These are phyloP conservation scores for Trichoderma koningiopsis DNA, from an alignment of 2,329 filamentous ascomycete genomes.

Conservation along the genomic window DNA sequence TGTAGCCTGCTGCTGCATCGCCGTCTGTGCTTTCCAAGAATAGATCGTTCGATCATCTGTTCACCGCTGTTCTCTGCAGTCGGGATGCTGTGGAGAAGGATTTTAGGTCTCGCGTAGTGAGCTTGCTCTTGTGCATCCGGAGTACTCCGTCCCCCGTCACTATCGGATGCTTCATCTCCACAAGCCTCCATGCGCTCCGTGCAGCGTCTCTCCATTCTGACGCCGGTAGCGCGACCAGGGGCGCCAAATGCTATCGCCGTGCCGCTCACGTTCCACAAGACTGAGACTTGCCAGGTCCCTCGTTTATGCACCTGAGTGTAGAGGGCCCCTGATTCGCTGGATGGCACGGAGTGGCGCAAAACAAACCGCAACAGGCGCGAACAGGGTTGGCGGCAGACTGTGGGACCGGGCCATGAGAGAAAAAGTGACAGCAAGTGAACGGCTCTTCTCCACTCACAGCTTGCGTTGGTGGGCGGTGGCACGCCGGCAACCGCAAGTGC, in stretches of 20 bases:
- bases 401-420: background rate
- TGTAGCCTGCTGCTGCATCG: background rate
- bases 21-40: background rate
- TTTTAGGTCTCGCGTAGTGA: conserved; percentile 22
- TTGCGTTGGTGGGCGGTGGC: conserved; percentile 2
- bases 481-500: conserved; percentile 3
- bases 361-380: conserved; percentile 22
- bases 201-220: conserved; percentile 25
- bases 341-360: conserved; percentile 19
- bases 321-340: conserved; percentile 4
- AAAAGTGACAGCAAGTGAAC: conserved; percentile 12
- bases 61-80: conserved; percentile 26
- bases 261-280: conserved; percentile 26
- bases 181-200: conserved; percentile 22
- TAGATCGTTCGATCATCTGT: conserved; percentile 24
- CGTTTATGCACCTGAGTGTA: background rate
- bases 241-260: conserved; percentile 23
- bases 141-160: conserved; percentile 24
- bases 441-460: conserved; percentile 11
- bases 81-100: conserved; percentile 24
- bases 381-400: conserved; percentile 22
- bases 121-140: conserved; percentile 22
- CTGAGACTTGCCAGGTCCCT: conserved; percentile 12
- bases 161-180: conserved; percentile 22
- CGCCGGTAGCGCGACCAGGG: conserved; percentile 26